Base-by-base conservation (phyloP, 176 grass and related monocot species). In the Cymbopogon citratus region DNA sequence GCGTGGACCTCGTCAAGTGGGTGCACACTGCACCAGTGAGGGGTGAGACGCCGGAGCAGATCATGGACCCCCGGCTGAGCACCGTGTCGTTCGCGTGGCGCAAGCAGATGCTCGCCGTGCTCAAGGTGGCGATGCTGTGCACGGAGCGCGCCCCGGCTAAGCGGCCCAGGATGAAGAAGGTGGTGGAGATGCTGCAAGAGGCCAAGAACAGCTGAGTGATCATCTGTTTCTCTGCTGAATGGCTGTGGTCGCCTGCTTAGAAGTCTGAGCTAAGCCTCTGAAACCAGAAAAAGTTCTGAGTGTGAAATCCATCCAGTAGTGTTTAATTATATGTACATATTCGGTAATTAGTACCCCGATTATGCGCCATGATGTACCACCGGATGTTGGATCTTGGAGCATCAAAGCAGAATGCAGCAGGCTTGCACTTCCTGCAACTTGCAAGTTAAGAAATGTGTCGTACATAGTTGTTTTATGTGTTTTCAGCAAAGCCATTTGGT, bases 1-100 rank as follows among this genome's bases (percentile, higher is more conserved):
- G 90, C 18, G 74, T 98, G 35, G 95, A 98, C 86, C 82, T 98
- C 75, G 95, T 93, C 44, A 94, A 93, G 77, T 98, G 95, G 95
- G 95, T 98, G 75, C 92, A 93, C 69, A 77, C 77, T 7, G 92
- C 95, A 0, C 81, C 92, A 0, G 86, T 25, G 4, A 86, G 95
- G 57, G 88, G 90, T 0, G 95, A 94, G 84, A 91, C 87, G 0
- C 92, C 90, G 3, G 95, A 98, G 85, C 95, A 98, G 68, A 95
- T 98, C 66, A 98, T 98, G 95, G 95, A 98, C 66, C 88, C 92
- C 0, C 91, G 88, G 69, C 82, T 98, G 60, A 98, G 95, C 52
- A 91, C 95, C 0, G 82, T 93, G 64, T 93, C 95, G 0, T 98
- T 98, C 24, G 90, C 84, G 8, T 98, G 95, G 92, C 89, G 92